phyloP scores from a whole-genome alignment of 805 yeast species.

The Lachancea dasiensis region DNA sequence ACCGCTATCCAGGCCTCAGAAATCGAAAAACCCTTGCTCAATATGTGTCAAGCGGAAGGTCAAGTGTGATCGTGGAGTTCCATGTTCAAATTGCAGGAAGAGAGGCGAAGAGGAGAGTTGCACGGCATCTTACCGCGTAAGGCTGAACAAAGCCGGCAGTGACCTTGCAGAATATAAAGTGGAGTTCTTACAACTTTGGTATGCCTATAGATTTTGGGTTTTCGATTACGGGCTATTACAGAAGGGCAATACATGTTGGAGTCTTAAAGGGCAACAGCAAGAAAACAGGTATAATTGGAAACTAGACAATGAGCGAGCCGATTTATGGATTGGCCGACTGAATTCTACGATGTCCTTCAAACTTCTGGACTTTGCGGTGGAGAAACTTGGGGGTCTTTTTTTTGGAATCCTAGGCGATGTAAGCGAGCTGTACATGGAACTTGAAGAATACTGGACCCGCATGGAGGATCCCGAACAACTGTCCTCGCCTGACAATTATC shows the following conservation, averaged over 20 bases:
- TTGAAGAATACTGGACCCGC: conserved; percentile 23
- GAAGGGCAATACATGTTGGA: conserved; percentile 7
- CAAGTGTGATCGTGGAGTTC: conserved; percentile 31
- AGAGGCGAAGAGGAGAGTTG: conserved; percentile 27
- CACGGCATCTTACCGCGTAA: conserved; percentile 4
- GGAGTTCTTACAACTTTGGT: conserved; percentile 22
- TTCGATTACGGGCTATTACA: conserved; percentile 24
- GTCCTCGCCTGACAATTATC: conserved; percentile 19
- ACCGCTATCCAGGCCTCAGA: conserved; percentile 10
- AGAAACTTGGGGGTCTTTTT: conserved; percentile 29
- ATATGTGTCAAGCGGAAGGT: conserved; percentile 28
- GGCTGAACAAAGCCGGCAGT: conserved; percentile 1
- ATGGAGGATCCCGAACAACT: conserved; percentile 8
- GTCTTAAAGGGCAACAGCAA: conserved; percentile 6
- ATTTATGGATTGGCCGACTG: conserved; percentile 15
- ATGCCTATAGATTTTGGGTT: conserved; percentile 27
- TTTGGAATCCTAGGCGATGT: conserved; percentile 31
- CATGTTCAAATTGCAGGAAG: conserved; percentile 29
- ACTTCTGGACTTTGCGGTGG: conserved; percentile 27
- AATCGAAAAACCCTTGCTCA: conserved; percentile 21
- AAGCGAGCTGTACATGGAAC: conserved; percentile 22
- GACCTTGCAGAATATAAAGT: conserved; percentile 7
- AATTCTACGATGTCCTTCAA: conserved; percentile 19
- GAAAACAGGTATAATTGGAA: conserved; percentile 3
- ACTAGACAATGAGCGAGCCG: conserved; percentile 10